Conservation (phyloP, 371 early-diverging fungal genomes). For the Actinomucor elegans region DNA sequence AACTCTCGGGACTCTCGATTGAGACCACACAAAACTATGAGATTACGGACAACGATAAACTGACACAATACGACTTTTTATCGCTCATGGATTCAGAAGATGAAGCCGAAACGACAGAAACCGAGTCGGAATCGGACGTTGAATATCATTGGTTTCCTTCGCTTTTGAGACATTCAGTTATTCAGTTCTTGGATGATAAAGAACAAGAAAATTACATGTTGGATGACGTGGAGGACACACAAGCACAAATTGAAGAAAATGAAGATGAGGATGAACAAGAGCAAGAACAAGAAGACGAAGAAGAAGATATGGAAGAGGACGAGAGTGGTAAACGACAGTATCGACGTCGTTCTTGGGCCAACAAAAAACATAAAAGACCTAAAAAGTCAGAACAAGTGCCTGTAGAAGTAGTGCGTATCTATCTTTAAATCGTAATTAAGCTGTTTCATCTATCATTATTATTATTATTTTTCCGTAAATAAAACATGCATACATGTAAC, state of each 20-base stretch:
- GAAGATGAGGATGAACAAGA: background rate
- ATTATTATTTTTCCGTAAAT: no score
- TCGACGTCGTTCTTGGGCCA: background rate
- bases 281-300: slow-evolving; percentile 1
- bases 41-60: slow-evolving; percentile 16
- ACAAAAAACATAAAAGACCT: slow-evolving; percentile 1
- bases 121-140: slow-evolving; percentile 19
- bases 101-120: background rate
- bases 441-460: no score
- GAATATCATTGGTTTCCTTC: slow-evolving; percentile 31
- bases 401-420: slow-evolving; percentile 16
- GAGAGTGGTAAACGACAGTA: background rate
- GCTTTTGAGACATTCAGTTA: slow-evolving; percentile 10
- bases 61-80: slow-evolving; percentile 21
- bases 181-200: slow-evolving; percentile 20
- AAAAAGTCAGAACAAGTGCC: slow-evolving; percentile 19
- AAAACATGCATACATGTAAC: no score
- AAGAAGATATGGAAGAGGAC: slow-evolving; percentile 5
- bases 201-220: slow-evolving; percentile 9
- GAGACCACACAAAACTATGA: slow-evolving; percentile 12
- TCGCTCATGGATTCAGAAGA: slow-evolving; percentile 15
- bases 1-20: background rate
- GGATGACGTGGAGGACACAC: background rate
- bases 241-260: slow-evolving; percentile 4
- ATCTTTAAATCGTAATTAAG: background rate